phyloP scores from a whole-genome alignment of 176 grass and related monocot genomes.

The Aechmea fasciata region DNA sequence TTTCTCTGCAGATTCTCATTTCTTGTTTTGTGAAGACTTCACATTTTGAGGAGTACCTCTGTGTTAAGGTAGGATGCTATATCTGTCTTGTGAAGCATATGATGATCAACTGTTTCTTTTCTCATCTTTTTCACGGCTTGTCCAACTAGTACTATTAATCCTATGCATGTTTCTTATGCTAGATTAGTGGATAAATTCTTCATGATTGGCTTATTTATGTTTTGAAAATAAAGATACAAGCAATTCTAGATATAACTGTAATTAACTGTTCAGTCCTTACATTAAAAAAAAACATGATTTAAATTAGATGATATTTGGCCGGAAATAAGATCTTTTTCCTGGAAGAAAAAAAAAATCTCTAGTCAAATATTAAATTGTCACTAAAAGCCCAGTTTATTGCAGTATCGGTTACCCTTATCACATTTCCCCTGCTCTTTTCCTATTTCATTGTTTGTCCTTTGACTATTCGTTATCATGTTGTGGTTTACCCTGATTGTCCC shows the following conservation, averaged over 20 bases:
- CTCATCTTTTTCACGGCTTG: neutral
- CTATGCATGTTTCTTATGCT: neutral
- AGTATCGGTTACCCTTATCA: too few species aligned
- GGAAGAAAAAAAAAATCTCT: too few species aligned
- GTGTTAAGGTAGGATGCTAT: constrained; percentile 65
- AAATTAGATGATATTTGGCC: too few species aligned
- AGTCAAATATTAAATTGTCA: too few species aligned
- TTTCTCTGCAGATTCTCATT: constrained; percentile 59
- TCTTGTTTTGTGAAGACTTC: constrained; percentile 98
- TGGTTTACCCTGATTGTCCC: too few species aligned
- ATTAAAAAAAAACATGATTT: too few species aligned
- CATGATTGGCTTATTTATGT: neutral
- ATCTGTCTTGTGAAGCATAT: neutral
- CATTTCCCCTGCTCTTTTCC: too few species aligned
- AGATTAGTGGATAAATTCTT: neutral
- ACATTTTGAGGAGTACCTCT: constrained; percentile 82
- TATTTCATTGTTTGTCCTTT: too few species aligned
- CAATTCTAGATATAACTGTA: neutral
- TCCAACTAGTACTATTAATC: neutral
- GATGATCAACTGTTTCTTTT: neutral
- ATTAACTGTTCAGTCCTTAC: too few species aligned
- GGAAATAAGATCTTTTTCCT: too few species aligned
- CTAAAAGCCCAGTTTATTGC: too few species aligned
- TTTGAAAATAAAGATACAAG: neutral
- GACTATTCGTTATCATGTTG: too few species aligned